A percentile compares a stretch with the other conserved stretches of the same genome.
phyloP scores from a whole-genome alignment of 805 yeast species.

The Sugiyamaella chiloensis region DNA sequence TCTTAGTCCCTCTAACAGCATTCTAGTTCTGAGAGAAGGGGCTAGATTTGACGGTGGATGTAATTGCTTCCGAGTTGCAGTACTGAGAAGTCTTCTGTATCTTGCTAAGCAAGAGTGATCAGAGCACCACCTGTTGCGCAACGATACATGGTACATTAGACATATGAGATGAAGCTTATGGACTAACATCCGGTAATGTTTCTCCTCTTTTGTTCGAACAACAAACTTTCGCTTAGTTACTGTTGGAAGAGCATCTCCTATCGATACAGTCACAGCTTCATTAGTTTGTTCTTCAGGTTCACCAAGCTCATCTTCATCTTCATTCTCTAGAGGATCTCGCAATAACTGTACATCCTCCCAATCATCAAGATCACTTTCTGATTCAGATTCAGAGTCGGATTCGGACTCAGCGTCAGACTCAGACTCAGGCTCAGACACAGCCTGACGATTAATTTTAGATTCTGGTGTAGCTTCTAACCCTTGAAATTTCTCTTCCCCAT shows the following conservation, averaged over 20 bases:
- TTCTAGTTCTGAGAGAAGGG: constrained; percentile 53
- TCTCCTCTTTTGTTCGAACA: constrained; percentile 45
- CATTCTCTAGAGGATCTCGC: constrained; percentile 18
- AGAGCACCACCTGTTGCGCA: constrained; percentile 74
- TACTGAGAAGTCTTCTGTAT: constrained; percentile 49
- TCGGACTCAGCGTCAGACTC: neutral
- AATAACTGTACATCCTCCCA: constrained; percentile 3
- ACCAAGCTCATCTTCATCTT: constrained; percentile 26
- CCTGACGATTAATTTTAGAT: too few species aligned
- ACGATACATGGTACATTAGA: constrained; percentile 63
- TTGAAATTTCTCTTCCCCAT: too few species aligned
- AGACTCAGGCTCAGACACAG: too few species aligned
- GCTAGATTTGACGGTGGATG: constrained; percentile 46
- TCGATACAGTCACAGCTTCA: constrained; percentile 35
- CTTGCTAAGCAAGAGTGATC: constrained; percentile 40
- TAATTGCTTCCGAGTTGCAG: constrained; percentile 44
- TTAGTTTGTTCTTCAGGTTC: constrained; percentile 38
- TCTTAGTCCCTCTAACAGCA: constrained; percentile 73
- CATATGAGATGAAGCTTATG: constrained; percentile 60
- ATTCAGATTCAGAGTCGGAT: neutral
- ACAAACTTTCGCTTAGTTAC: neutral
- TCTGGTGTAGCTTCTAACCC: too few species aligned
- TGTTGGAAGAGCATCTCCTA: neutral
- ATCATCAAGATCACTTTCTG: constrained; percentile 3
- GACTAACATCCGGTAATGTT: constrained; percentile 46